Conservation (phyloP, 352 stramenopile genomes). For the Thalassiosira mediterranea region DNA sequence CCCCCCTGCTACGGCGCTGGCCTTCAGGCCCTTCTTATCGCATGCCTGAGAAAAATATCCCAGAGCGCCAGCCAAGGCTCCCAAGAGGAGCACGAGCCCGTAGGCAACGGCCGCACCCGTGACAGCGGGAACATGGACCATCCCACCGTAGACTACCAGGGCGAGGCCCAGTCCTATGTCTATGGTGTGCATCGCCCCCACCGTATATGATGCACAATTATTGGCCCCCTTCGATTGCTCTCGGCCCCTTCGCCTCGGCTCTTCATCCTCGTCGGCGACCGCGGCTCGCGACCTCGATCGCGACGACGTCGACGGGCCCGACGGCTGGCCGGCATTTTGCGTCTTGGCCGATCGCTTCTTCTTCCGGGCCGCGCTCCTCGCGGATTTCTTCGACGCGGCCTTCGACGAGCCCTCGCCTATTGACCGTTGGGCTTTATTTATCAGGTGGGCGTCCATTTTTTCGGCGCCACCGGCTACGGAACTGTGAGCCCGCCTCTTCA, state of each 20-base stretch:
- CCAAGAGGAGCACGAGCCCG: slow-evolving; percentile 35
- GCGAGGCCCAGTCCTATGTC: slow-evolving; percentile 31
- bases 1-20: slow-evolving; percentile 19
- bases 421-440: neutral
- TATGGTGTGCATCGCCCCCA: slow-evolving; percentile 28
- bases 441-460: neutral
- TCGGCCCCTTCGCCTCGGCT: neutral
- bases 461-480: too few species aligned
- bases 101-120: slow-evolving; percentile 23
- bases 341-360: slow-evolving; percentile 12
- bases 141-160: slow-evolving; percentile 32
- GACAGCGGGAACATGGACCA: slow-evolving; percentile 32
- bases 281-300: slow-evolving; percentile 10
- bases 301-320: slow-evolving; percentile 11
- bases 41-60: slow-evolving; percentile 40
- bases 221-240: neutral
- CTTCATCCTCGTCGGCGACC: slow-evolving; percentile 9
- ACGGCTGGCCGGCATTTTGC: slow-evolving; percentile 31
- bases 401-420: neutral
- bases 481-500: too few species aligned
- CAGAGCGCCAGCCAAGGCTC: slow-evolving; percentile 21
- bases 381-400: neutral
- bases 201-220: slow-evolving; percentile 9
- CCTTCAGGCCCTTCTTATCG: slow-evolving; percentile 25
- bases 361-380: slow-evolving; percentile 8